Base-by-base conservation (phyloP, 164 flowering plant genomes). In the Magnolia officinalis region DNA sequence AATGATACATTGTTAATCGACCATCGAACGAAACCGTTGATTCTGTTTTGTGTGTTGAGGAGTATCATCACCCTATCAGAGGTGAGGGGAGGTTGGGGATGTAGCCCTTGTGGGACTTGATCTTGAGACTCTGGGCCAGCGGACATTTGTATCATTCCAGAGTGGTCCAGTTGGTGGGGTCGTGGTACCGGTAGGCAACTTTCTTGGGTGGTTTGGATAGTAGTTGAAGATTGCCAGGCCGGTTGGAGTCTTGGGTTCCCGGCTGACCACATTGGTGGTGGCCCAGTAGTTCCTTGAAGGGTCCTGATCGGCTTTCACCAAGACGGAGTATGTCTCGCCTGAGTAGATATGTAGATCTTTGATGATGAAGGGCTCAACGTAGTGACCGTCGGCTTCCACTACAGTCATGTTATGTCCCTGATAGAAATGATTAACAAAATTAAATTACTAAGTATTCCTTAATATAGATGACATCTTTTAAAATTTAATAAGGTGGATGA, bases 321-420 rank as follows among this genome's bases (percentile, higher is more conserved):
- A 76, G 9, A 93, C 97, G 0, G 98, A 93, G 82, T 92, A 93
- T 0, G 93, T 90, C 81, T 93, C 98, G 0, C 98, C 98, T 0
- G 98, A 90, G 88, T 93, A 95, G 2, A 95, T 86, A 79, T 86
- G 86, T 11, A 93, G 78, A 76, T 87, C 91, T 63, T 93, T 78
- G 0, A 89, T 84, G 16, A 83, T 83, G 71, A 93, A 86, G 8
- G 98, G 98, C 73, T 93, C 94, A 0, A 92, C 96, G 72, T 87
- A 82, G 79, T 92, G 91, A 4, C 98, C 98, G 67, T 95, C 98
- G 0, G 98, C 89, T 83, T 93, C 98, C 2, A 93, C 96, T 2
- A 95, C 90, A 1, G 96, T 93, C 98, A 95, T 83, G 70, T 91
- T 90, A 67, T 95, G 98, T 2, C 94, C 91, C 97, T 92, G 86